Base-by-base conservation (phyloP, 306 rosid genomes). In the Alnus rubra region DNA sequence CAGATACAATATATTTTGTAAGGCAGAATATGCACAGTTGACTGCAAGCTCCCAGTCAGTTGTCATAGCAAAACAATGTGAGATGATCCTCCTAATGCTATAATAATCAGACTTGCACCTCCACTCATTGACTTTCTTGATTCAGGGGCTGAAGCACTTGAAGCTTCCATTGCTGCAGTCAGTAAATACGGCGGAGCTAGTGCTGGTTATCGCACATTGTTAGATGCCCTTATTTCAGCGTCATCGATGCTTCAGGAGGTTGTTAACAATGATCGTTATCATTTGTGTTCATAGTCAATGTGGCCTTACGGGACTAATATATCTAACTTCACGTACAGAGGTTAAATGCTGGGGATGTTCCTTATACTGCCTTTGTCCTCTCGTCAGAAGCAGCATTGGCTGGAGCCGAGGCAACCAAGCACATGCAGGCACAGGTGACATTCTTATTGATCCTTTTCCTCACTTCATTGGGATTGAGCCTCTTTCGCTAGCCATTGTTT, bases 211-310 rank as follows among this genome's bases (percentile, higher is more conserved):
- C 94, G 99, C 78, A 95, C 99, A 75, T 70, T 95, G 88, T 87
- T 95, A 76, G 99, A 95, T 76, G 93, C 99, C 73, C 92, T 95
- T 52, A 90, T 95, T 81, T 97, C 99, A 30, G 99, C 99, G 62
- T 90, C 80, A 14, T 65, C 83, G 9, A 84, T 85, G 75, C 98
- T 95, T 75, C 88, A 85, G 83, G 92, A 93, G 99, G 99, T 91
- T 47, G 8, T 53, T 7, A 31, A 67, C 67, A 44, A 39, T 74
- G 63, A 50, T 74, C 49, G 23, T 49, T 71, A 51, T 83, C 51
- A 42, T 76, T 69, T 69, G 63, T 76, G 42, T 75, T 82, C 18
- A 10, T 83, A 56, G 76, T 50, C 76, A n/a, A 65, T 45, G 44
- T 39, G 81, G 72, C 44, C 15, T 73, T 82, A 15, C 58, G 80